These are phyloP conservation scores for Cenchrus fungigraminus DNA, from an alignment of 176 grass and related monocot species.

Conservation along the genomic window DNA sequence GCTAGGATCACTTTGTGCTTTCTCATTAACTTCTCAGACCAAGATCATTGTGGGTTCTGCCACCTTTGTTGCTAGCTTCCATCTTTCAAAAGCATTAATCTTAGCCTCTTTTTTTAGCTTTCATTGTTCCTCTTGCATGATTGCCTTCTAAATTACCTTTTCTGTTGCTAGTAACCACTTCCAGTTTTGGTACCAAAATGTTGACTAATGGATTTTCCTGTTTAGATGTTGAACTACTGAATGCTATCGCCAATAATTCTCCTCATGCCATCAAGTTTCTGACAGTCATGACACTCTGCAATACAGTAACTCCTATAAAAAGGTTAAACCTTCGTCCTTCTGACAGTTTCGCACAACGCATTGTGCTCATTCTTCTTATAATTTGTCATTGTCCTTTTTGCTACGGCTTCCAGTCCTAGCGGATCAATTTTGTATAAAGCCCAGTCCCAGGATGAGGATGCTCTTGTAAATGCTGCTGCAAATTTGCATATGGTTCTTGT, in stretches of 20 bases:
- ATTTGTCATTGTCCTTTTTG: conserved; percentile 25
- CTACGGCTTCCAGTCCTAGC: conserved; percentile 53
- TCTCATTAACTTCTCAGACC: not conserved
- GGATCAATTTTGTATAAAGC: conserved; percentile 89
- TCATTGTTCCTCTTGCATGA: not conserved
- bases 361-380: conserved; percentile 4
- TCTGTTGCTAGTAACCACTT: not conserved
- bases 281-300: conserved; percentile 90
- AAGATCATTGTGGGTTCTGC: conserved; percentile 1
- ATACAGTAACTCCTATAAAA: conserved; percentile 93
- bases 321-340: conserved; percentile 55
- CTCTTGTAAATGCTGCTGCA: conserved; percentile 90
- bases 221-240: conserved; percentile 84
- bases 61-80: not conserved
- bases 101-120: conserved; percentile 18
- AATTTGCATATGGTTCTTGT: conserved; percentile 89
- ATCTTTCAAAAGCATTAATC: conserved; percentile 23
- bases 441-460: conserved; percentile 99
- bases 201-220: conserved; percentile 42
- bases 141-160: not conserved
- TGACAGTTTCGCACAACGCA: not conserved
- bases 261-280: conserved; percentile 86
- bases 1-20: not conserved
- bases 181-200: conserved; percentile 17
- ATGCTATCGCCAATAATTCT: conserved; percentile 78